Conservation (phyloP, 306 rosid species). For the Cucurbita ficifolia region DNA sequence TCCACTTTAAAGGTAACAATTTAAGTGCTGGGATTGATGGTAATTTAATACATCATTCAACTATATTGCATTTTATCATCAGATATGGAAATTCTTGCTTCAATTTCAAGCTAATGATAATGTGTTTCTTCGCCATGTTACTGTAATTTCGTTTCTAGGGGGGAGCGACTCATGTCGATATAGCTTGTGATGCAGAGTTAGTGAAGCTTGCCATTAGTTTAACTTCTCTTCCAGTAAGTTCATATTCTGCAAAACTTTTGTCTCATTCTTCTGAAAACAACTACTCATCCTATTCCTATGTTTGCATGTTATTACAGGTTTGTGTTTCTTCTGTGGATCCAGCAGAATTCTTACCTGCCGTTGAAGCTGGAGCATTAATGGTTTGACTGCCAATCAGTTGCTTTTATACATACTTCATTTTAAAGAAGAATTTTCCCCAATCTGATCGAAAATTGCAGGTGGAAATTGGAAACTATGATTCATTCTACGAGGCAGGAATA, state of each 20-base stretch:
- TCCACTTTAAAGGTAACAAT: neutral
- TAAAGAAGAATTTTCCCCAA: neutral
- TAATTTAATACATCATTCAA: neutral
- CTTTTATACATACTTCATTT: neutral
- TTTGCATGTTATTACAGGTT: constrained; percentile 39
- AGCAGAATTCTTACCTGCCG: constrained; percentile 49
- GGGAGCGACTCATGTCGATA: constrained; percentile 96
- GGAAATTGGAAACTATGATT: constrained; percentile 90
- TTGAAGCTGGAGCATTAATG: constrained; percentile 86
- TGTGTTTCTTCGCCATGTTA: neutral
- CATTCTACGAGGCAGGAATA: constrained; percentile 67
- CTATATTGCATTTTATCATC: neutral
- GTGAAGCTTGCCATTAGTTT: constrained; percentile 73
- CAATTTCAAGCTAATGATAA: neutral
- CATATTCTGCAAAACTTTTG: neutral
- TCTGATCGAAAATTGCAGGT: constrained; percentile 28
- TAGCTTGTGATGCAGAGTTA: constrained; percentile 87
- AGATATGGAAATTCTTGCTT: neutral
- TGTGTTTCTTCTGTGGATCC: constrained; percentile 92
- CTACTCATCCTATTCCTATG: neutral
- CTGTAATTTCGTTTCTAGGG: constrained; percentile 27
- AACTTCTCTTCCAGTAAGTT: constrained; percentile 72
- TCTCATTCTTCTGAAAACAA: neutral
- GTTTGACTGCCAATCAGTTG: constrained; percentile 22
- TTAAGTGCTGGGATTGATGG: neutral